phyloP scores from a whole-genome alignment of 495 filamentous ascomycete species.

The Cercophora samala region DNA sequence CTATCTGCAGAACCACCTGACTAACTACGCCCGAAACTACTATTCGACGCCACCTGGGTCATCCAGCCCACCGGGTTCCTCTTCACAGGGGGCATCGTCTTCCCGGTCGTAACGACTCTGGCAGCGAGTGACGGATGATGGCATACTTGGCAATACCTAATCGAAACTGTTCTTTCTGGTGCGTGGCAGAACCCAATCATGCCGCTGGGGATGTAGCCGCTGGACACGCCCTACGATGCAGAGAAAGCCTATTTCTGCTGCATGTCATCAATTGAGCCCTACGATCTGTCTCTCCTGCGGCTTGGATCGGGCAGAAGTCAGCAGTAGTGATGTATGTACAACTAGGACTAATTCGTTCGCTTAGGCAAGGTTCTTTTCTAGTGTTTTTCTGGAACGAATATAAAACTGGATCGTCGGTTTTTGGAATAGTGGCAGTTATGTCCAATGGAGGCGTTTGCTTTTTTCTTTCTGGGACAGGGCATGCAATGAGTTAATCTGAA shows the following conservation, averaged over 20 bases:
- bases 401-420: not conserved
- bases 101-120: not conserved
- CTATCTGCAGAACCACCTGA: conserved; percentile 4
- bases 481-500: too few species aligned
- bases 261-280: not conserved
- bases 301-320: not conserved
- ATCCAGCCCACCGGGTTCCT: not conserved
- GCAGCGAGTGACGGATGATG: not conserved
- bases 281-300: not conserved
- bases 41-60: not conserved
- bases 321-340: not conserved
- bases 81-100: not conserved
- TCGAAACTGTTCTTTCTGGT: not conserved
- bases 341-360: not conserved
- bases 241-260: not conserved
- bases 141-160: not conserved
- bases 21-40: not conserved
- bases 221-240: not conserved
- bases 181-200: not conserved
- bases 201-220: not conserved
- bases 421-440: not conserved
- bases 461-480: not conserved
- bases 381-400: not conserved
- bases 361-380: not conserved
- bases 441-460: not conserved